Evolutionary conservation across 352 stramenopile species (phyloP).

Genomic region (Salisapilia sapeloensis): DNA sequence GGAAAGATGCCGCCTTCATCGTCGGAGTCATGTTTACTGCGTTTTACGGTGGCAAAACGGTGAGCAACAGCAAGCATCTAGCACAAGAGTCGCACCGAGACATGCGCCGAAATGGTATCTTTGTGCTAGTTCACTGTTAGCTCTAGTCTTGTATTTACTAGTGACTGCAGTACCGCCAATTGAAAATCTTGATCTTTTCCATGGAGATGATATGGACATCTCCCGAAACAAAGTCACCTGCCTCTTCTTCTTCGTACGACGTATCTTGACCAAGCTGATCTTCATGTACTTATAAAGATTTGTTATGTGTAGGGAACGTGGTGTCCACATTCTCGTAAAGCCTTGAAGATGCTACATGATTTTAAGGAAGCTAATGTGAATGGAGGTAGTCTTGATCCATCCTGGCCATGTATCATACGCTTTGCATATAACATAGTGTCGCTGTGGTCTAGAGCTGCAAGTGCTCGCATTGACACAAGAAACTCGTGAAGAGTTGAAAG

Average conservation of each 20-base stretch:
- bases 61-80: constrained; percentile 31
- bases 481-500: constrained; percentile 30
- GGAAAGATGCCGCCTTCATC: constrained; percentile 51
- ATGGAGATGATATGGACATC: constrained; percentile 26
- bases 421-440: background rate
- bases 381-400: background rate
- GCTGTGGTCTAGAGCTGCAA: constrained; percentile 15
- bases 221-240: constrained; percentile 42
- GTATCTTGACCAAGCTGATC: background rate
- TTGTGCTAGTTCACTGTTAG: constrained; percentile 1
- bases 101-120: constrained; percentile 5
- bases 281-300: background rate
- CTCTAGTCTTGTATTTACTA: constrained; percentile 1
- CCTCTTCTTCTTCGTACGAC: constrained; percentile 62
- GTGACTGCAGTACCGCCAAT: constrained; percentile 5
- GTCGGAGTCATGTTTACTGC: constrained; percentile 27
- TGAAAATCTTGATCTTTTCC: constrained; percentile 32
- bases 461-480: constrained; percentile 58
- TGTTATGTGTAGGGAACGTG: constrained; percentile 27
- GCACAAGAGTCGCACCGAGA: constrained; percentile 13
- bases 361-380: too few species aligned
- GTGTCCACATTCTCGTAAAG: constrained; percentile 31
- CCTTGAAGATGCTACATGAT: constrained; percentile 25
- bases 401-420: background rate
- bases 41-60: constrained; percentile 29